phyloP scores from a whole-genome alignment of 768 basidiomycete genomes.

The Panaeolus papilionaceus region DNA sequence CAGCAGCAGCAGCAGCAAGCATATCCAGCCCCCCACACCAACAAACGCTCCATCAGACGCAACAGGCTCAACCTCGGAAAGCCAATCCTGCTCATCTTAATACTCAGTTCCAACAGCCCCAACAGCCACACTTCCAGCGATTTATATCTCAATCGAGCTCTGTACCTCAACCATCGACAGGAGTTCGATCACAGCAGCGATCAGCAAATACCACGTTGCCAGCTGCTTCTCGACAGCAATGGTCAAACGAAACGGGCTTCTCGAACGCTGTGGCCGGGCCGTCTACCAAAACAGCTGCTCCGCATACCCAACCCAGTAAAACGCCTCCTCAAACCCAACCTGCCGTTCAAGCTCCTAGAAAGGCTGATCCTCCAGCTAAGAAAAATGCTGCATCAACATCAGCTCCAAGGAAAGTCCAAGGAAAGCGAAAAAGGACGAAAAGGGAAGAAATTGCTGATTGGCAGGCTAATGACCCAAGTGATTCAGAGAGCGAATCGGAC shows the following conservation, averaged over 20 bases:
- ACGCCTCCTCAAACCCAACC: background rate
- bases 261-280: conserved; percentile 1
- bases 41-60: conserved; percentile 19
- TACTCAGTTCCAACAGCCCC: conserved; percentile 22
- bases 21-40: conserved; percentile 3
- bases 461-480: conserved; percentile 33
- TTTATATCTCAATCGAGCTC: conserved; percentile 1
- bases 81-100: conserved; percentile 15
- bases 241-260: background rate
- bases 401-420: background rate
- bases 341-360: background rate
- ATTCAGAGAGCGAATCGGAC: conserved; percentile 48
- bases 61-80: conserved; percentile 20
- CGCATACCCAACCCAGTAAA: background rate
- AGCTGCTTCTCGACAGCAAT: conserved; percentile 10
- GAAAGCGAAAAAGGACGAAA: conserved; percentile 36
- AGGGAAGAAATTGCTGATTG: conserved; percentile 31
- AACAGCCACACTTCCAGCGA: conserved; percentile 15
- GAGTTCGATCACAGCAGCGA: conserved; percentile 8
- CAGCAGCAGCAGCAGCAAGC: background rate
- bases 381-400: background rate
- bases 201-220: conserved; percentile 12
- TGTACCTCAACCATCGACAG: background rate
- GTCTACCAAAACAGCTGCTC: background rate
- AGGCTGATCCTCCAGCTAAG: background rate